These are phyloP conservation scores for Madurella mycetomatis DNA, from an alignment of 2,329 filamentous ascomycete species.

Conservation along the genomic window DNA sequence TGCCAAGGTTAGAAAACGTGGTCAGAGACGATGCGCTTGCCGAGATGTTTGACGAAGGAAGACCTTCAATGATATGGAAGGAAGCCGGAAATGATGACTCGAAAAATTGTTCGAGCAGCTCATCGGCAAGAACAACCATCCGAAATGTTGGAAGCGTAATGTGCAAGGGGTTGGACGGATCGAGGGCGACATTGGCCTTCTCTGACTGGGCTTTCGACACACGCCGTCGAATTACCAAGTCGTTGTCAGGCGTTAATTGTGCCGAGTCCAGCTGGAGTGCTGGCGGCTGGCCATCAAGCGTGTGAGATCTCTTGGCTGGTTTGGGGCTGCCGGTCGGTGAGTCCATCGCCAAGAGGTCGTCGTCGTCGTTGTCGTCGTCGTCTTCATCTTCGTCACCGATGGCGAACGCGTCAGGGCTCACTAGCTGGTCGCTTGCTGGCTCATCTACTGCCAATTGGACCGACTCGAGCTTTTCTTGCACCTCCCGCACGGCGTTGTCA, in stretches of 20 bases:
- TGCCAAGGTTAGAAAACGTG: constrained; percentile 73
- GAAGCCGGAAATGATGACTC: constrained; percentile 92
- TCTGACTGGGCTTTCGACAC: constrained; percentile 65
- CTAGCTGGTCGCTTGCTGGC: constrained; percentile 29
- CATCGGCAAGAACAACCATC: constrained; percentile 96
- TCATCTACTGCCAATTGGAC: constrained; percentile 28
- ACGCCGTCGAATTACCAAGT: constrained; percentile 31
- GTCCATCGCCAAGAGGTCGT: constrained; percentile 59
- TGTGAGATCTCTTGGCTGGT: constrained; percentile 23
- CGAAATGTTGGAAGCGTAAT: constrained; percentile 97
- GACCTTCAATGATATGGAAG: constrained; percentile 75
- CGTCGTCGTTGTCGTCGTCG: constrained; percentile 40
- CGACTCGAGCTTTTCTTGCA: constrained; percentile 12
- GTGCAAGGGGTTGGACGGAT: constrained; percentile 87
- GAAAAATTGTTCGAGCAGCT: constrained; percentile 94
- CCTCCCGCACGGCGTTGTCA: constrained; percentile 28
- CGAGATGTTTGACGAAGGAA: constrained; percentile 42
- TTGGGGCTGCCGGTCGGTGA: constrained; percentile 41
- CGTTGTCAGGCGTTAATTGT: constrained; percentile 20
- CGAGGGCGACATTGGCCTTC: constrained; percentile 82
- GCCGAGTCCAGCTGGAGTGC: constrained; percentile 24
- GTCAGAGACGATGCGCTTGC: constrained; percentile 63
- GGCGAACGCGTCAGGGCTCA: constrained; percentile 55
- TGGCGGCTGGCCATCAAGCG: constrained; percentile 17
- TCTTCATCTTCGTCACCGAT: constrained; percentile 70